phyloP scores from a whole-genome alignment of 352 stramenopile species.

The Aphanomyces stellatus region DNA sequence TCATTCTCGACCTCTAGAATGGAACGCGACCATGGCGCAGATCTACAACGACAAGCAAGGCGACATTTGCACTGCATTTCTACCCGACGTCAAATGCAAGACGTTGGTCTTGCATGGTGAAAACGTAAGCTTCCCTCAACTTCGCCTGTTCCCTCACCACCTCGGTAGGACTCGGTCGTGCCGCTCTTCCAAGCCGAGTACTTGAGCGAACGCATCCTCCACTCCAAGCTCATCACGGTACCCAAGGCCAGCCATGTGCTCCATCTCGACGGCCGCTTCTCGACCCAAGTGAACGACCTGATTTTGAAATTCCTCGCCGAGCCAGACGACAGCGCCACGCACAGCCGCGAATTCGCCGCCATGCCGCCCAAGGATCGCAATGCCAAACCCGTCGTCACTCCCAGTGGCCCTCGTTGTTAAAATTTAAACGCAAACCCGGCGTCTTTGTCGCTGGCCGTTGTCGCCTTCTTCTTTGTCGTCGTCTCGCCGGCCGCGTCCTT shows the following conservation, averaged over 20 bases:
- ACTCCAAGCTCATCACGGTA: conserved; percentile 58
- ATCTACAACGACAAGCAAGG: conserved; percentile 35
- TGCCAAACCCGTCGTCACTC: neutral
- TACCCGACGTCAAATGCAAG: conserved; percentile 75
- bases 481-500: neutral
- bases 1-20: conserved; percentile 5
- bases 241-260: conserved; percentile 48
- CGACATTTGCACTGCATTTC: conserved; percentile 56
- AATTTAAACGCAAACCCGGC: conserved; percentile 19
- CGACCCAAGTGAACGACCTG: conserved; percentile 46
- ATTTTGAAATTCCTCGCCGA: conserved; percentile 59
- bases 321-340: conserved; percentile 70
- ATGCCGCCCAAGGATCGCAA: conserved; percentile 25
- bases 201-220: conserved; percentile 78
- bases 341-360: conserved; percentile 72
- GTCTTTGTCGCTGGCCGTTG: neutral
- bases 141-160: neutral
- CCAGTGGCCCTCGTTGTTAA: conserved; percentile 12
- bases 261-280: conserved; percentile 29
- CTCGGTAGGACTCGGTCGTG: conserved; percentile 41
- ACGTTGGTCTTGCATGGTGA: conserved; percentile 62
- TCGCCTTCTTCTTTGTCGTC: too few species aligned
- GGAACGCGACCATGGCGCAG: conserved; percentile 4
- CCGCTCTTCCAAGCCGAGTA: conserved; percentile 69
- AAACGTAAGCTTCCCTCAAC: conserved; percentile 10